Evolutionary conservation across 2,329 filamentous ascomycete genomes (phyloP).

Genomic region (Gremmenia infestans): DNA sequence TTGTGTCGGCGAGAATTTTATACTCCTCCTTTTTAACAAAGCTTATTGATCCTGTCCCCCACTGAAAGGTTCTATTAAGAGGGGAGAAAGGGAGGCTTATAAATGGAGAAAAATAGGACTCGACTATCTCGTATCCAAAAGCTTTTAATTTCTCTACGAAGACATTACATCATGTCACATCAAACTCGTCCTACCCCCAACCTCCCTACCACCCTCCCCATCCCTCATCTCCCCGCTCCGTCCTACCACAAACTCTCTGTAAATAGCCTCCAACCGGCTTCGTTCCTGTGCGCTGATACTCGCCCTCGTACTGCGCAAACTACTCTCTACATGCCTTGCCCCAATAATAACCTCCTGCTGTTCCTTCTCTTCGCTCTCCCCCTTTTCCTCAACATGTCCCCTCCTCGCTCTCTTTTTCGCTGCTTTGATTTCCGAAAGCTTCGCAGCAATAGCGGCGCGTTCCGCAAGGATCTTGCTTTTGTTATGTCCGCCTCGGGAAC

Average conservation of each 20-base stretch:
- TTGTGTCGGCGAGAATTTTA: too few species aligned
- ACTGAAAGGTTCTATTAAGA: too few species aligned
- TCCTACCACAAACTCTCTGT: conserved; percentile 86
- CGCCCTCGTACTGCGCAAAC: conserved; percentile 69
- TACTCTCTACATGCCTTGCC: conserved; percentile 78
- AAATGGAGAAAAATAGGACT: too few species aligned
- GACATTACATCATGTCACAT: conserved; percentile 53
- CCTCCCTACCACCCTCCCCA: conserved; percentile 84
- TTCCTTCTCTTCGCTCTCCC: conserved; percentile 40
- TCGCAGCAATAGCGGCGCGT: conserved; percentile 72
- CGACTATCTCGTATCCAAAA: too few species aligned
- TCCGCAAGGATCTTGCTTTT: conserved; percentile 60
- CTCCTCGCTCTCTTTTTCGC: conserved; percentile 45
- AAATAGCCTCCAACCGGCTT: conserved; percentile 71
- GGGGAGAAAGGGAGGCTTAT: too few species aligned
- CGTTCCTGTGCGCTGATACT: conserved; percentile 80
- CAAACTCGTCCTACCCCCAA: conserved; percentile 87
- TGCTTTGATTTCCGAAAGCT: conserved; percentile 73
- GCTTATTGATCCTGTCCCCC: too few species aligned
- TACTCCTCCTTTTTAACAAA: too few species aligned
- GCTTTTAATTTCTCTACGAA: background rate
- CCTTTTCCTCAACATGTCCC: conserved; percentile 14
- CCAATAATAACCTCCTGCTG: conserved; percentile 70
- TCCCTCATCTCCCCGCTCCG: conserved; percentile 93
- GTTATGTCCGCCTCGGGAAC: conserved; percentile 41